A percentile compares a stretch with the other conserved stretches of the same genome.
phyloP scores from a whole-genome alignment of 345 rosid genomes.

The Limnanthes douglasii region DNA sequence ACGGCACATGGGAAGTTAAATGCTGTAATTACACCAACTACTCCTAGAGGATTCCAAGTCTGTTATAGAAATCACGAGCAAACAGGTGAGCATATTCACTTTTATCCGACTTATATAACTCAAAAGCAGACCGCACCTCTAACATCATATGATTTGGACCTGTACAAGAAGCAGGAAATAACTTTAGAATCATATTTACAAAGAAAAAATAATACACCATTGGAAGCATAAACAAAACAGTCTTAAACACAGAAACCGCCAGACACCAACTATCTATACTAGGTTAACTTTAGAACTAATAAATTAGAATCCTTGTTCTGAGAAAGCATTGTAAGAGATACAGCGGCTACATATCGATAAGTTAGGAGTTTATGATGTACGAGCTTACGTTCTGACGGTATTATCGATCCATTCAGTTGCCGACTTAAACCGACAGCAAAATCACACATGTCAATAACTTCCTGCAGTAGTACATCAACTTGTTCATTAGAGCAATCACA shows the following conservation, averaged over 20 bases:
- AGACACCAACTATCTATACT: no score
- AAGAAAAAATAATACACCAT: no score
- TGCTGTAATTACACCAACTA: constrained; percentile 96
- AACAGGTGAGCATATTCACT: constrained; percentile 7
- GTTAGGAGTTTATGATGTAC: not conserved
- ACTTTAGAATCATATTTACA: constrained; percentile 1
- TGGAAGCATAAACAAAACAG: no score
- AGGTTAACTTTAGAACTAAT: no score
- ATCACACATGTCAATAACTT: constrained; percentile 97
- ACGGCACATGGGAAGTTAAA: constrained; percentile 97
- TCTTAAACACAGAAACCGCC: no score
- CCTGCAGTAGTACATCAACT: constrained; percentile 67
- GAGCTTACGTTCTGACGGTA: constrained; percentile 95
- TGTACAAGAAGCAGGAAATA: constrained; percentile 11
- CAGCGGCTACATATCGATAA: not conserved
- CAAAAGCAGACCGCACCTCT: constrained; percentile 40
- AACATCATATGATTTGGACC: constrained; percentile 96
- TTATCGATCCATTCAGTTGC: constrained; percentile 84
- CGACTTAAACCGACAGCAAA: constrained; percentile 90
- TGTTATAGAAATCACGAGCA: constrained; percentile 14
- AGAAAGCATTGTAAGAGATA: not conserved
- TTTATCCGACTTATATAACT: constrained; percentile 4
- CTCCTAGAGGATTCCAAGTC: constrained; percentile 98
- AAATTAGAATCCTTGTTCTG: not conserved
- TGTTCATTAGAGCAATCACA: no score